Evolutionary conservation across 1,284 basidiomycete genomes (phyloP).

Genomic region (Pholiota adiposa): DNA sequence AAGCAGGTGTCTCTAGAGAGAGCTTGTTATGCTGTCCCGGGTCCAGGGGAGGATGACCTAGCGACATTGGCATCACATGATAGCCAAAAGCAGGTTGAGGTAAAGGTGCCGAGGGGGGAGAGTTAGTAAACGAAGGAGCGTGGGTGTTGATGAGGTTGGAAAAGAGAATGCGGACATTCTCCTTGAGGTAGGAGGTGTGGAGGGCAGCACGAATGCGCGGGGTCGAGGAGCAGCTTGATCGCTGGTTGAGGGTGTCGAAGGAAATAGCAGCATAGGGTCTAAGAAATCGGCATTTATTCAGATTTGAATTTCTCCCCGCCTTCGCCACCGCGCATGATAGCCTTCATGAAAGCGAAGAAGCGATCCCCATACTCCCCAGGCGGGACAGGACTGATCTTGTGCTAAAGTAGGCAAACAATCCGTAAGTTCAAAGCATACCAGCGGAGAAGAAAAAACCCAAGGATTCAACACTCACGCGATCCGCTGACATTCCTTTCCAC

Average conservation of each 20-base stretch:
- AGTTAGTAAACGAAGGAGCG: not conserved
- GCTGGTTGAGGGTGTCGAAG: not conserved
- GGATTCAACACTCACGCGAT: slow-evolving; percentile 65
- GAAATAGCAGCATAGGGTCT: too few relatives aligned
- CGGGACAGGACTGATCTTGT: slow-evolving; percentile 92
- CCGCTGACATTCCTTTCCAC: slow-evolving; percentile 90
- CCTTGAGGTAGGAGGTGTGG: not conserved
- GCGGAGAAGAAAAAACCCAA: not conserved
- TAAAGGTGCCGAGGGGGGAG: not conserved
- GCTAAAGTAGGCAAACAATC: slow-evolving; percentile 47
- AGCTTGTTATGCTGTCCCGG: not conserved
- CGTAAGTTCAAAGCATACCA: not conserved
- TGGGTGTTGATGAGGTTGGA: not conserved
- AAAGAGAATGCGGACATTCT: not conserved
- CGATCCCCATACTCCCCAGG: slow-evolving; percentile 85
- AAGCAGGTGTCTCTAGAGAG: not conserved
- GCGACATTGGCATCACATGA: not conserved
- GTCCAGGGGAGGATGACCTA: not conserved
- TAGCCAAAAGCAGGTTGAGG: not conserved
- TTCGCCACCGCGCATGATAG: slow-evolving; percentile 84
- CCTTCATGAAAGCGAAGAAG: slow-evolving; percentile 88
- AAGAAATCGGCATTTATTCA: not conserved
- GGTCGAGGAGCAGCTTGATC: not conserved
- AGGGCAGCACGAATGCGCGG: not conserved
- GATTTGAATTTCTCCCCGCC: slow-evolving; percentile 59